Conservation (phyloP, 1,284 basidiomycete genomes). For the Cryptococcus sp. region DNA sequence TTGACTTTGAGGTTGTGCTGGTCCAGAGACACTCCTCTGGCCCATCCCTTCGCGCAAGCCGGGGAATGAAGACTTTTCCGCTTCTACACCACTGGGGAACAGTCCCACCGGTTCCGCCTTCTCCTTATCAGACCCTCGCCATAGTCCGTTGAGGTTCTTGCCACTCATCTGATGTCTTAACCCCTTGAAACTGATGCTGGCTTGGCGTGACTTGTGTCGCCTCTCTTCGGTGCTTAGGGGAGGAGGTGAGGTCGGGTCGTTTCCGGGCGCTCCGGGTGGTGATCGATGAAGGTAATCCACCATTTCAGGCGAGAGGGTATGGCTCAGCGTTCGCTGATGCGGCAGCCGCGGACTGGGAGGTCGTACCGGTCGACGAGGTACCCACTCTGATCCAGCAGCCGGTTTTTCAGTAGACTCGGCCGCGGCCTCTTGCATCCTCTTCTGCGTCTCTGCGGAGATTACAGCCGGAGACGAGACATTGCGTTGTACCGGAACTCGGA, state of each 20-base stretch:
- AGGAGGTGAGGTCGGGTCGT: background rate
- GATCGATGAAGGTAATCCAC: slow-evolving; percentile 28
- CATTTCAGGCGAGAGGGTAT: slow-evolving; percentile 36
- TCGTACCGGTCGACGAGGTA: slow-evolving; percentile 38
- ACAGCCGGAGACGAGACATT: slow-evolving; percentile 17
- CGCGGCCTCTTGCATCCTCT: slow-evolving; percentile 33
- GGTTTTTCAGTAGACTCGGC: background rate
- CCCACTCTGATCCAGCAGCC: slow-evolving; percentile 22
- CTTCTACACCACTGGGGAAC: slow-evolving; percentile 5
- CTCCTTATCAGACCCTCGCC: slow-evolving; percentile 11
- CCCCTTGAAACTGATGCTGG: slow-evolving; percentile 22
- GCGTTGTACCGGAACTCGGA: slow-evolving; percentile 3
- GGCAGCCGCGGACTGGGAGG: slow-evolving; percentile 39
- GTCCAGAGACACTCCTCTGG: slow-evolving; percentile 8
- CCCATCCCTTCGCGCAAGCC: slow-evolving; percentile 2
- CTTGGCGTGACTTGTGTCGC: slow-evolving; percentile 6
- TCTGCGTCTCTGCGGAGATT: slow-evolving; percentile 37
- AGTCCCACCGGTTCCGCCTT: slow-evolving; percentile 14
- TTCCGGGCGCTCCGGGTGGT: slow-evolving; percentile 5
- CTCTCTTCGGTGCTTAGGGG: background rate
- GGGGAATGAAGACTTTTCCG: slow-evolving; percentile 4
- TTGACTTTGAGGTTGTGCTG: slow-evolving; percentile 1
- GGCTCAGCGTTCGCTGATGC: slow-evolving; percentile 18
- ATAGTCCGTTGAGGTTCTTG: slow-evolving; percentile 22
- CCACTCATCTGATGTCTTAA: slow-evolving; percentile 26